Base-by-base conservation (phyloP, 177 flowering plant genomes). In the Vitis hybrid region DNA sequence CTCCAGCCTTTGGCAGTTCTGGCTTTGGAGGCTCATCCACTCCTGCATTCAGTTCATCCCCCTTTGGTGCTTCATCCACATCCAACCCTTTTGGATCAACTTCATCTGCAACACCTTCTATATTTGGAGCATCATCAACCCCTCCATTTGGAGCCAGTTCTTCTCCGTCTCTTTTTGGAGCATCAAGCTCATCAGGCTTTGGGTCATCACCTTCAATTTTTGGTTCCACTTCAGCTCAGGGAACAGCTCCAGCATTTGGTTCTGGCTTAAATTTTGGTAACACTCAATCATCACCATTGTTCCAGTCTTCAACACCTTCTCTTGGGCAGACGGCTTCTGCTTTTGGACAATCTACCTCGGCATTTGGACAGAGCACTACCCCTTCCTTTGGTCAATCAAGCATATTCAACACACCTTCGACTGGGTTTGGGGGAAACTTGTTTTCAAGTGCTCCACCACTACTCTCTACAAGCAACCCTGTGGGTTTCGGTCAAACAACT, bases 281-380 rank as follows among this genome's bases (percentile, higher is more conserved):
- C 77, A 85, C 90, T 26, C 96, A 89, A 67, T 72, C 91, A 62
- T 81, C 94, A n/a, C 83, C 86, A 14, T 65, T 86, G 19, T 93
- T 93, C 77, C 86, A 75, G 76, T 83, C 98, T 19, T 62, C 84
- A 18, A 58, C 82, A 56, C 84, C 92, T 74, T 55, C 90, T 33
- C 60, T 84, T 73, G 89, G 88, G 5, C 96, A 87, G 79, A 80
- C 84, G 7, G 74, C 80, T 53, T 70, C 86, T 62, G 65, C 73
- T 56, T 92, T 91, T 85, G 90, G 90, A 9, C 95, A 81, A 70
- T 81, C 78, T 5, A 51, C 83, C 14, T 57, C 88, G 39, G 18
- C 88, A 39, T 88, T 87, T 72, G 86, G 86, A 33, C 93, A 80
- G 75, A 83, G 29, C 73, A 66, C 84, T 3, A 49, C 83, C 19